Evolutionary conservation across 257 asterid genomes (phyloP).

Genomic region (Rauvolfia tetraphylla): DNA sequence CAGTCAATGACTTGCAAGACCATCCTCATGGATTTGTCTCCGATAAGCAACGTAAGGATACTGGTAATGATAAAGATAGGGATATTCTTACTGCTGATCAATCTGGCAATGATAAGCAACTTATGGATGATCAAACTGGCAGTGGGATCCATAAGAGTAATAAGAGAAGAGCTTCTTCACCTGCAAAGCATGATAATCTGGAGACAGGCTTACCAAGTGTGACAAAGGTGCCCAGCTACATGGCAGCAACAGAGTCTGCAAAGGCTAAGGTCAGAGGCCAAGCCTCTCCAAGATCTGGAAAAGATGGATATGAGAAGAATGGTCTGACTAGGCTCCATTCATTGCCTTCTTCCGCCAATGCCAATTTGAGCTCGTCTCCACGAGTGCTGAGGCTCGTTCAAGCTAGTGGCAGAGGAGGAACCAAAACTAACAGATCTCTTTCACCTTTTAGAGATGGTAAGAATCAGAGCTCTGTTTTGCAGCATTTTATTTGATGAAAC

Average conservation of each 20-base stretch:
- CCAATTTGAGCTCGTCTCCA: constrained; percentile 45
- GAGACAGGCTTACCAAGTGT: constrained; percentile 19
- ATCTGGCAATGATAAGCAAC: constrained; percentile 6
- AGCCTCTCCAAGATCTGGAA: constrained; percentile 45
- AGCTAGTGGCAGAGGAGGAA: constrained; percentile 45
- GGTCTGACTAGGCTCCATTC: constrained; percentile 43
- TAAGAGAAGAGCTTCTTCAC: constrained; percentile 38
- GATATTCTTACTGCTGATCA: constrained; percentile 6
- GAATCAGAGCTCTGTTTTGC: not conserved
- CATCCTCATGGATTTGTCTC: constrained; percentile 12
- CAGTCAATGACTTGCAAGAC: constrained; percentile 18
- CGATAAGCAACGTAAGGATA: constrained; percentile 3
- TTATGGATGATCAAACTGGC: constrained; percentile 29
- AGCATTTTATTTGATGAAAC: not conserved
- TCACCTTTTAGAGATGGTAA: constrained; percentile 49
- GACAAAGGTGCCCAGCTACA: constrained; percentile 51
- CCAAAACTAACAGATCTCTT: constrained; percentile 38
- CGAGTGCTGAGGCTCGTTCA: constrained; percentile 44
- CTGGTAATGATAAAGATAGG: constrained; percentile 17
- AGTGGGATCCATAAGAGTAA: constrained; percentile 22
- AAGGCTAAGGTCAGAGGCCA: constrained; percentile 48
- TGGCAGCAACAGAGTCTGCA: constrained; percentile 60
- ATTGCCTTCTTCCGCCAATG: constrained; percentile 44
- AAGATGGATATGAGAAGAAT: constrained; percentile 40
- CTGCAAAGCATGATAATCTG: constrained; percentile 31